Base-by-base conservation (phyloP, 768 basidiomycete species). In the Boletus patriciae region DNA sequence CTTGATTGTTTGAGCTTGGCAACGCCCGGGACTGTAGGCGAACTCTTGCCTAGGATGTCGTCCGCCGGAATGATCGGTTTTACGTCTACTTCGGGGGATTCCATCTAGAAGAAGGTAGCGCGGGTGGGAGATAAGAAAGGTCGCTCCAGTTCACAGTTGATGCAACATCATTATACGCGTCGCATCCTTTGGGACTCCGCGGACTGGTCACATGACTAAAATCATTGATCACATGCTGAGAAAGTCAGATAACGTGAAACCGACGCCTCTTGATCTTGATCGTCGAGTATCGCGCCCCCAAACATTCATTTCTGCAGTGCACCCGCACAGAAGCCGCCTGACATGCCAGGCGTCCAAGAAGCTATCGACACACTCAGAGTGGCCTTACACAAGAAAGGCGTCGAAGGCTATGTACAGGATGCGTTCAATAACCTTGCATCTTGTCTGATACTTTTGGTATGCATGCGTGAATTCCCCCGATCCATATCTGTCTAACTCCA, bases 401-500 rank as follows among this genome's bases (percentile, higher is more conserved):
- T 66, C 33, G 70, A 69, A 43, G 61, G 62, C 25, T 68, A 67
- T 36, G 55, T 75, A 6, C 61, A 70, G 33, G 74, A 77, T 41
- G 69, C 72, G 10, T 67, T 79, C 33, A 64, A 69, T 47, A 76
- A 78, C 29, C 60, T 83, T 38, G 67, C 76, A 50, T 78, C 80
- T 7, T 76, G 71, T 55, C 58, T 77, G 21, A 68, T 73, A 10
- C 70, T 82, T 41, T 71, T 83, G 53, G 82, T 80, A 66, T 61
- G 77, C 45, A 16, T 59, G 71, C 57, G 1, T 10, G 31, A 25
- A 46, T 19, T 41, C 8, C 43, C n/a, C 18, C 46, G 41, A 34
- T 42, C 15, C 18, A 36, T 10, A 18, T 49, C n/a, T 50, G n/a
- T 52, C 31, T n/a, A 15, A 50, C 12, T 31, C n/a, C 18, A 50